Conservation (phyloP, 345 rosid genomes). For the Citrus glauca region DNA sequence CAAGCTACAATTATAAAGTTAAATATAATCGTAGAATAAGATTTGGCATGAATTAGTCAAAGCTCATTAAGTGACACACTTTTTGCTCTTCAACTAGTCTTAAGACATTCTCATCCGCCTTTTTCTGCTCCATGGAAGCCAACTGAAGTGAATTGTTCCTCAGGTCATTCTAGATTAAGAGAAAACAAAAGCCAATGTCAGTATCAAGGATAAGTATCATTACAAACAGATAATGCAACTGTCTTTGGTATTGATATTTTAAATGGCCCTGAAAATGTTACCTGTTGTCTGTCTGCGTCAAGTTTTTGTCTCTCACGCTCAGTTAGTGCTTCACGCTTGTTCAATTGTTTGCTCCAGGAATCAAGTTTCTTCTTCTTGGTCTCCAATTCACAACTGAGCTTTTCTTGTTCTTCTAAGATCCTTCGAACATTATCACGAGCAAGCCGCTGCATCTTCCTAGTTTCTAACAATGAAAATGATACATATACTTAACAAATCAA, state of each 20-base stretch:
- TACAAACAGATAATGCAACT: background rate
- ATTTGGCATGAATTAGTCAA: background rate
- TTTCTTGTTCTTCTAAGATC: constrained; percentile 67
- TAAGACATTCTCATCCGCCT: constrained; percentile 67
- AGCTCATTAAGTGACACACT: constrained; percentile 29
- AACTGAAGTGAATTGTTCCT: constrained; percentile 60
- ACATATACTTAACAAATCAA: background rate
- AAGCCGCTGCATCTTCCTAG: constrained; percentile 68
- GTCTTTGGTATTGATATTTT: background rate
- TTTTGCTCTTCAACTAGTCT: constrained; percentile 79
- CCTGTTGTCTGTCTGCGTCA: constrained; percentile 84
- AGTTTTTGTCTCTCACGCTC: constrained; percentile 83
- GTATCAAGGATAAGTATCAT: constrained; percentile 1
- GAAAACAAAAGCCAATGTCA: constrained; percentile 18
- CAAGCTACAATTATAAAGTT: background rate
- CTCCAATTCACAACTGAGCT: constrained; percentile 58
- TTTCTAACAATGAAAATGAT: constrained; percentile 49
- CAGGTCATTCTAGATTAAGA: constrained; percentile 43
- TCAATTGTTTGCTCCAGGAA: constrained; percentile 58
- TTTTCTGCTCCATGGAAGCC: constrained; percentile 80
- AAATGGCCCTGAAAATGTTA: constrained; percentile 4
- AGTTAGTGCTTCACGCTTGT: constrained; percentile 72
- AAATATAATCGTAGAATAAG: background rate
- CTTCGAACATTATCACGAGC: constrained; percentile 60
- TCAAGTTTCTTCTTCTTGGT: constrained; percentile 49